Evolutionary conservation across 495 filamentous ascomycete species (phyloP).

Genomic region (Annulohypoxylon bovei): DNA sequence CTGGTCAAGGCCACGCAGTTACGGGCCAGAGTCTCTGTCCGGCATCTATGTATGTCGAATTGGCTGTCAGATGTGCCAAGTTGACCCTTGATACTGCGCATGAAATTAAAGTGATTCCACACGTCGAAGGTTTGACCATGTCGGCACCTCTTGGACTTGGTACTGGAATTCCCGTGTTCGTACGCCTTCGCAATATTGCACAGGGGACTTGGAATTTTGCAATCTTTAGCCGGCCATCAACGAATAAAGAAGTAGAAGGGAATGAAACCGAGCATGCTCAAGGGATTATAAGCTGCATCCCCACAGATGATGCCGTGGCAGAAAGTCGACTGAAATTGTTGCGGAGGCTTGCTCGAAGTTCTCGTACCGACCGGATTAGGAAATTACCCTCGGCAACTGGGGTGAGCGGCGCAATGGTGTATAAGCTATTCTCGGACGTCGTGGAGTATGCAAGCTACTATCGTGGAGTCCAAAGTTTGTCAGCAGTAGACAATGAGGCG

Average conservation of each 20-base stretch:
- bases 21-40: constrained; percentile 4
- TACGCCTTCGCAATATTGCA: background rate
- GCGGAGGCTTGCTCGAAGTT: background rate
- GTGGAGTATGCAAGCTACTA: constrained; percentile 1
- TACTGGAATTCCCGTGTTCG: background rate
- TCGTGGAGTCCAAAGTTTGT: background rate
- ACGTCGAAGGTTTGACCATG: constrained; percentile 1
- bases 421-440: constrained; percentile 5
- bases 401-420: constrained; percentile 1
- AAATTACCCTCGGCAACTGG: constrained; percentile 1
- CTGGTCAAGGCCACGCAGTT: constrained; percentile 2
- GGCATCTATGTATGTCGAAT: constrained; percentile 10
- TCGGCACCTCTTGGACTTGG: constrained; percentile 1
- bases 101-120: background rate
- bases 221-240: background rate
- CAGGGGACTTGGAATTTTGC: background rate
- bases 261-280: background rate
- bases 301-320: background rate
- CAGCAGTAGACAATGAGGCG: constrained; percentile 2
- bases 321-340: constrained; percentile 1
- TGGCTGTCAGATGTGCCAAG: background rate
- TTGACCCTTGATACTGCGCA: background rate
- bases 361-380: background rate
- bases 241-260: background rate
- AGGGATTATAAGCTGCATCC: background rate